Evolutionary conservation across 1,284 basidiomycete species (phyloP).

Genomic region (Sporisorium scitamineum): DNA sequence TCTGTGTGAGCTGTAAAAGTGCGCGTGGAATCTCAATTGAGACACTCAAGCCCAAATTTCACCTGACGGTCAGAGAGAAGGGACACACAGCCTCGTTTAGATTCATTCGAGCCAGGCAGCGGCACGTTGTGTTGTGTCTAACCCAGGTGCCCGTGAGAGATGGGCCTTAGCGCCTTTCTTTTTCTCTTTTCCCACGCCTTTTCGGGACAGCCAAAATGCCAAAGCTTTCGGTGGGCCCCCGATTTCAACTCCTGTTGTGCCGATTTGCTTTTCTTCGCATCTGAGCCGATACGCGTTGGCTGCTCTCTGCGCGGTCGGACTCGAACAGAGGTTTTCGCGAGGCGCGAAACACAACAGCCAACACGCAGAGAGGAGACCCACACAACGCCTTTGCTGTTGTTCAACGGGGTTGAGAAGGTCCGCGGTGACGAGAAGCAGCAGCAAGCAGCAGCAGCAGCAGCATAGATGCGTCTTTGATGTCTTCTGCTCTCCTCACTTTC

Average conservation of each 20-base stretch:
- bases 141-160: background rate
- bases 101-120: background rate
- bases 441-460: no score
- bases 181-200: background rate
- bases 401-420: background rate
- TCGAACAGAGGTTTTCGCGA: constrained; percentile 9
- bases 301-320: constrained; percentile 12
- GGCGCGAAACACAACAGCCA: constrained; percentile 12
- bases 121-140: background rate
- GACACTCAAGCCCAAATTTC: background rate
- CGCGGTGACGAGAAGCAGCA: no score
- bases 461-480: background rate
- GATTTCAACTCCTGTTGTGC: background rate
- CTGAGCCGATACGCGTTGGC: background rate
- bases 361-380: background rate
- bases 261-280: background rate
- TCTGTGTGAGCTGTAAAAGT: constrained; percentile 2
- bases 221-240: no score
- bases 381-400: background rate
- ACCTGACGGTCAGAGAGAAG: background rate
- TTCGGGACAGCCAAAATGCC: no score
- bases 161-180: no score
- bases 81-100: constrained; percentile 3
- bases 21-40: constrained; percentile 19
- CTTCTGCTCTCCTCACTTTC: background rate